Base-by-base conservation (phyloP, 495 filamentous ascomycete genomes). In the Cercophora sp. region DNA sequence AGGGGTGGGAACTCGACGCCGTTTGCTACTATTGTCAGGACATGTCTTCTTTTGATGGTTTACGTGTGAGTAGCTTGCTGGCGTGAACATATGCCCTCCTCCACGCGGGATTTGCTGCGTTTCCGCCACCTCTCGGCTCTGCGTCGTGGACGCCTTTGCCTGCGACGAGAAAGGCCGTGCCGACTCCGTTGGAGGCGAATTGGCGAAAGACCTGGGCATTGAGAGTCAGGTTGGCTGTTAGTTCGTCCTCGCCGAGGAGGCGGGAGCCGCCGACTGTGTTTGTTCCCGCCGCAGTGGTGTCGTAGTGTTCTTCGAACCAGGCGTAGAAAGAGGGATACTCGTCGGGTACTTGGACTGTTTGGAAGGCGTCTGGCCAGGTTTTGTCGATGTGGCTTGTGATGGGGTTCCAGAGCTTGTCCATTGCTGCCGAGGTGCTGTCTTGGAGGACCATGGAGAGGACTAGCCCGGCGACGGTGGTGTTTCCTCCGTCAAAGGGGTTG, bases 61-160 rank as follows among this genome's bases (percentile, higher is more conserved):
- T n/a, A n/a, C n/a, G 19, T 0, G 32, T 29, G 15, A 24, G 16
- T 0, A 27, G 56, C 64, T 41, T 54, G 59, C 63, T 51, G 6
- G 62, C 41, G 27, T 72, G 70, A 34, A 80, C 71, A 29, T 81
- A 57, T 0, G 80, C 61, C 11, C 70, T 73, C 29, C 83, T 70
- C 81, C 81, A 85, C 3, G 75, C 77, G 8, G 81, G 81, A 15
- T 75, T 64, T 4, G 84, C 73, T 0, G 80, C 66, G 25, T 63
- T 66, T 22, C 69, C 59, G 3, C 67, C 67, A 1, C 70, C 72
- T 26, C 70, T 53, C 24, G 70, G 65, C 74, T 76, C 50, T 8
- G 69, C 69, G 11, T 70, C 36, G 11, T 54, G 58, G 2, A 69
- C 63, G 1, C 70, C 72, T 44, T 64, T 56, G 2, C 70, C 70